phyloP scores from a whole-genome alignment of 371 early-diverging fungal species.

The Mucor irregularis region DNA sequence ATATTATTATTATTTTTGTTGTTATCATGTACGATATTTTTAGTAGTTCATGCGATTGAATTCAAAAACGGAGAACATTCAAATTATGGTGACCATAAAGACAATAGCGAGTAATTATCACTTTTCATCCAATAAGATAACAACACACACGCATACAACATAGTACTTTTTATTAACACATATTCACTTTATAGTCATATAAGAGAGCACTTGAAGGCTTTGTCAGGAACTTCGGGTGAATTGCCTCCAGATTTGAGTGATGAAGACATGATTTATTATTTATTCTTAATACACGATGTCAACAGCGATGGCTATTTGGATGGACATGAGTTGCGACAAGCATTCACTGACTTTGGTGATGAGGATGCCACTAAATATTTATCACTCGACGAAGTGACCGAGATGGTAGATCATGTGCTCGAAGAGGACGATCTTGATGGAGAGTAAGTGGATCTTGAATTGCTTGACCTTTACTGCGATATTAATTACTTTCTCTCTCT shows the following conservation, averaged over 20 bases:
- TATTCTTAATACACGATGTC: conserved; percentile 61
- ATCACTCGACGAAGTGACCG: conserved; percentile 38
- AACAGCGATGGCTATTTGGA: conserved; percentile 69
- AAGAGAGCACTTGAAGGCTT: conserved; percentile 25
- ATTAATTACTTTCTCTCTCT: not conserved
- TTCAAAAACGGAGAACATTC: conserved; percentile 25
- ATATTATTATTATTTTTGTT: conserved; percentile 2
- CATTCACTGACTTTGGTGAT: conserved; percentile 50
- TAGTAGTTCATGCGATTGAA: conserved; percentile 9
- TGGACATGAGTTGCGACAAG: conserved; percentile 69
- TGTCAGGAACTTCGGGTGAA: conserved; percentile 12
- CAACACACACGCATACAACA: not conserved
- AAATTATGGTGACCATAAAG: conserved; percentile 29
- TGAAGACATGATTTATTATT: conserved; percentile 53
- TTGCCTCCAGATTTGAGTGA: conserved; percentile 27
- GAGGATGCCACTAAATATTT: conserved; percentile 23
- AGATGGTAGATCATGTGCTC: conserved; percentile 66
- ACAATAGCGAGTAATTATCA: conserved; percentile 23
- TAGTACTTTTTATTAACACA: not conserved
- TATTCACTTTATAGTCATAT: conserved; percentile 22
- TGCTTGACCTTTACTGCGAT: not conserved
- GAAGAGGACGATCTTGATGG: conserved; percentile 63
- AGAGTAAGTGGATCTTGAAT: conserved; percentile 35
- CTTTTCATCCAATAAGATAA: not conserved
- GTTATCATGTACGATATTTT: not conserved